A percentile compares a stretch with the other conserved stretches of the same genome.
phyloP scores from a whole-genome alignment of 139 green algal genomes.

The Micromonas pusilla region DNA sequence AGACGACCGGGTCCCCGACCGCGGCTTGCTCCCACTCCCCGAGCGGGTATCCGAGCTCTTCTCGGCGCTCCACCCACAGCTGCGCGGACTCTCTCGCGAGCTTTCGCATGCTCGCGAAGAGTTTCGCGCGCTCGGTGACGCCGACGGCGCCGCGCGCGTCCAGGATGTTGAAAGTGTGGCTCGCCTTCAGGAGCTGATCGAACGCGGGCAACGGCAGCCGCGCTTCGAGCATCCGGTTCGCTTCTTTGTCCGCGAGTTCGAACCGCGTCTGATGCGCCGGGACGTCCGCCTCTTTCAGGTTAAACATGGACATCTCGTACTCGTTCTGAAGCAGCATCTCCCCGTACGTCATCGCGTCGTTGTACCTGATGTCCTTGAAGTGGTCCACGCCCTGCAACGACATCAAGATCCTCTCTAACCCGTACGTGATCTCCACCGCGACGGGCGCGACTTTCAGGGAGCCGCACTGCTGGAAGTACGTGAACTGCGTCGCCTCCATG shows the following conservation, averaged over 20 bases:
- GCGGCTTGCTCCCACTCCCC: conserved; percentile 40
- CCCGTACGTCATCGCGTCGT: conserved; percentile 76
- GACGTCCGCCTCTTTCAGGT: conserved; percentile 58
- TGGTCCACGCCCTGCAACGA: conserved; percentile 85
- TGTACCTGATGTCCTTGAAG: conserved; percentile 95
- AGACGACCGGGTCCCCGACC: background rate
- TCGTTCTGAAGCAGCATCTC: conserved; percentile 98
- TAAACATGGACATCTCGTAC: conserved; percentile 45
- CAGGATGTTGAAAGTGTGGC: conserved; percentile 95
- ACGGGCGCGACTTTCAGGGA: conserved; percentile 49
- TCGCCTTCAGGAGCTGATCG: conserved; percentile 94
- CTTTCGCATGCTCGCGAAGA: conserved; percentile 85
- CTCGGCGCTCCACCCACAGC: conserved; percentile 79
- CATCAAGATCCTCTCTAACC: conserved; percentile 97
- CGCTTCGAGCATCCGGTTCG: conserved; percentile 71
- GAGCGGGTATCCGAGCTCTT: conserved; percentile 85
- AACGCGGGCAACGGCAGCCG: conserved; percentile 91
- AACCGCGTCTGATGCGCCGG: conserved; percentile 66
- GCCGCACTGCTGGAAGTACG: conserved; percentile 93
- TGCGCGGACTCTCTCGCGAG: conserved; percentile 42
- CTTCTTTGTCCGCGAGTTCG: conserved; percentile 67
- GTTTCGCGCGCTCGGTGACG: conserved; percentile 86
- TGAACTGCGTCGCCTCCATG: conserved; percentile 98
- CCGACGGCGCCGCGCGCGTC: conserved; percentile 79
- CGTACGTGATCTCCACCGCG: conserved; percentile 97